Conservation (phyloP, 352 stramenopile genomes). For the Halophytophthora polymorphica region DNA sequence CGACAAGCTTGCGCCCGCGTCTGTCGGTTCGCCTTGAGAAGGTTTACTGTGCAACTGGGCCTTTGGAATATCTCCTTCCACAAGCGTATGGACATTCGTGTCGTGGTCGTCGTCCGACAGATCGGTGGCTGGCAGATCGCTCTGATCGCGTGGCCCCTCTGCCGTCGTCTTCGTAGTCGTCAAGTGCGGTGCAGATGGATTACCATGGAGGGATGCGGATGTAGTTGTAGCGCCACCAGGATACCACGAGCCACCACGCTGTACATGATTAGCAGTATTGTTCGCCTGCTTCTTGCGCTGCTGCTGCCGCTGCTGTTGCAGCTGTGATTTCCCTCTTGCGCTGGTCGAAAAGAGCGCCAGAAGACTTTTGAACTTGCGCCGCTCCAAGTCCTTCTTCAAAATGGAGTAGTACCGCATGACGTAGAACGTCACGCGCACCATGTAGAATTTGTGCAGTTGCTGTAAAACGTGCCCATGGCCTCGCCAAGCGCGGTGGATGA, state of each 20-base stretch:
- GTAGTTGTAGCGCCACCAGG: conserved; percentile 3
- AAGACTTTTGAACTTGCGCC: conserved; percentile 35
- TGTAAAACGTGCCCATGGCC: conserved; percentile 54
- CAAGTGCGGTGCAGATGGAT: no score
- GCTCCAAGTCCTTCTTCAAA: conserved; percentile 46
- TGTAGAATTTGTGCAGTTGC: conserved; percentile 55
- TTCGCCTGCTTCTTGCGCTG: conserved; percentile 4
- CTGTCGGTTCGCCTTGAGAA: no score
- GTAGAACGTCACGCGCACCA: conserved; percentile 51
- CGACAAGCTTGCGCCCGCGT: neutral
- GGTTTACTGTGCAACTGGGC: no score
- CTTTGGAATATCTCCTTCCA: neutral
- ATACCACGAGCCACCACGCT: conserved; percentile 11
- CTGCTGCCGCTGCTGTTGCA: conserved; percentile 10
- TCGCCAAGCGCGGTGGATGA: conserved; percentile 39
- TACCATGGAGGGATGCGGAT: neutral
- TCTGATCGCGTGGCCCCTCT: no score
- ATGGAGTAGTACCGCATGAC: conserved; percentile 61
- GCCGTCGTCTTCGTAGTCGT: no score
- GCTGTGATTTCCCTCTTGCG: conserved; percentile 13
- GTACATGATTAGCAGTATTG: conserved; percentile 1
- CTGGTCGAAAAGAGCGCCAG: conserved; percentile 19
- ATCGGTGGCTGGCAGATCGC: no score
- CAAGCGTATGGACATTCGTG: neutral
- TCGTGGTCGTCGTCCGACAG: neutral